Base-by-base conservation (phyloP, 345 rosid species). In the Cochlearia excelsa region DNA sequence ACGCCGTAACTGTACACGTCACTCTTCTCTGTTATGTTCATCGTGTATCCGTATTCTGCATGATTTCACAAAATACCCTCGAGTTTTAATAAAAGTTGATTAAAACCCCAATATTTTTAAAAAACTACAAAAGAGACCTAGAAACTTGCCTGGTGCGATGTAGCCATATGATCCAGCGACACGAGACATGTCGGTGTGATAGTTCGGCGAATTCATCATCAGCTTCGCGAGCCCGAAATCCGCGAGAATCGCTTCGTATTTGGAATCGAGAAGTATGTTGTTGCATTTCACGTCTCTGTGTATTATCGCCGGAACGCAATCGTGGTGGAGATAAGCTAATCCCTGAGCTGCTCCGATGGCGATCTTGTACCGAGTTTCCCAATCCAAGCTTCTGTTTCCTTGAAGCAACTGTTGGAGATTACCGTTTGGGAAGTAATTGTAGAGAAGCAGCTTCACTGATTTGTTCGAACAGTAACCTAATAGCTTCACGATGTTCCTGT, bases 1-100 rank as follows among this genome's bases (percentile, higher is more conserved):
- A 87, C 95, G 5, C 95, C 95, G 9, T 90, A 90, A 56, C 95
- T 90, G 63, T 87, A 87, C n/a, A 87, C 97, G 57, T 90, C 97
- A 34, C 95, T 90, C 78, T 87, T 90, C 73, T 90, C 97, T 2
- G 97, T 79, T 59, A 90, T 85, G 75, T 90, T 90, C 93, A 82
- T 82, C 2, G 90, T 83, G 83, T 85, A 87, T 29, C 95, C 97
- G 31, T 90, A 90, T 74, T 90, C 97, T 90, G 90, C 77, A 78
- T 3, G 5, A 37, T 3, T 37, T 3, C 6, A 37, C 4, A 37
- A 3, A 61, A 39, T 34, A 39, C 38, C 46, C 39, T 8, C 7
- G 7, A 37, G 40, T 7, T 37, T 9, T 3, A 42, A 11, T 6
- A 7, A 53, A 5, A 46, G 34, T 34, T 11, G 64, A 16, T 16